Evolutionary conservation across 306 rosid genomes (phyloP).

Genomic region (cucumber (Cucumis sativus)): DNA sequence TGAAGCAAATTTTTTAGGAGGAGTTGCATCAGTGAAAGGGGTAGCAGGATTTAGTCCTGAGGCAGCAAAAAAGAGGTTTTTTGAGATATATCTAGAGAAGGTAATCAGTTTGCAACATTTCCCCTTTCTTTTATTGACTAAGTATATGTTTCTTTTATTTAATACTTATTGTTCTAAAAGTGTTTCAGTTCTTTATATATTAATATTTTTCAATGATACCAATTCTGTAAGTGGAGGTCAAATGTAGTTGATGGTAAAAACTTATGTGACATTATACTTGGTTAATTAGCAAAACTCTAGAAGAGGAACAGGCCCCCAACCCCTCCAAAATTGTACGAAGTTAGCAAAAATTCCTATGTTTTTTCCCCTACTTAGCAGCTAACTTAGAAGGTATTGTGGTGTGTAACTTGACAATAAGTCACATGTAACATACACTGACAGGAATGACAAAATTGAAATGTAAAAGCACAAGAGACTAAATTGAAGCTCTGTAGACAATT

Average conservation of each 20-base stretch:
- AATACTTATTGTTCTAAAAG: background rate
- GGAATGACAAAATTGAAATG: background rate
- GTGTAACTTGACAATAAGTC: background rate
- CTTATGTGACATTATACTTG: background rate
- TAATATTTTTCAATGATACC: background rate
- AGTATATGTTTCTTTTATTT: background rate
- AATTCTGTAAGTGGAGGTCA: background rate
- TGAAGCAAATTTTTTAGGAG: slow-evolving; percentile 92
- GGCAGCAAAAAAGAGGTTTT: slow-evolving; percentile 81
- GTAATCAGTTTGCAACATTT: slow-evolving; percentile 16
- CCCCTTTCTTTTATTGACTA: background rate
- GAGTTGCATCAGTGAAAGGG: slow-evolving; percentile 82
- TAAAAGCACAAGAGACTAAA: background rate
- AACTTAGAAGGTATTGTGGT: background rate
- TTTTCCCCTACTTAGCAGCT: background rate
- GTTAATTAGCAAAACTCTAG: background rate
- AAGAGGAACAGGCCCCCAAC: background rate
- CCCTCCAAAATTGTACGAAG: background rate
- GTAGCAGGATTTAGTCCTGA: slow-evolving; percentile 57
- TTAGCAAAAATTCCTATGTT: background rate
- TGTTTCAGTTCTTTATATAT: background rate
- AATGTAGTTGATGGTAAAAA: background rate
- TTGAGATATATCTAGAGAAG: slow-evolving; percentile 82
- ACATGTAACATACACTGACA: background rate
- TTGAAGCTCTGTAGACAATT: background rate